phyloP scores from a whole-genome alignment of 805 yeast species.

The Candida tibetensis region DNA sequence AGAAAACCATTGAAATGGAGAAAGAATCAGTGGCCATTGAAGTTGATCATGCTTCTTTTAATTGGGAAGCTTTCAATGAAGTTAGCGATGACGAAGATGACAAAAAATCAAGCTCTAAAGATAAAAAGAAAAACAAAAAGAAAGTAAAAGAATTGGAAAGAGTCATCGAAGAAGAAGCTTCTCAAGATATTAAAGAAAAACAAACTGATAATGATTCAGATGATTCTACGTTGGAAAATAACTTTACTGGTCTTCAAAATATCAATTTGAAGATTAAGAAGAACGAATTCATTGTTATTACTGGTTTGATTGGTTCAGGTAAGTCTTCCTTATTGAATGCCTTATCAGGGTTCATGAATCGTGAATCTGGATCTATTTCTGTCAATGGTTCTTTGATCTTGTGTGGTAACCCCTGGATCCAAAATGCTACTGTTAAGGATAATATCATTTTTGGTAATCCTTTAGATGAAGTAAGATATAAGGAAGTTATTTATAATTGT shows the following conservation, averaged over 20 bases:
- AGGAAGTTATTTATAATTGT: conserved; percentile 59
- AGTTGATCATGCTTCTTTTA: conserved; percentile 54
- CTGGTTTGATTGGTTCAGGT: conserved; percentile 83
- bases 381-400: conserved; percentile 52
- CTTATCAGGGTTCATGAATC: conserved; percentile 67
- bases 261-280: conserved; percentile 52
- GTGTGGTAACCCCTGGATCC: conserved; percentile 79
- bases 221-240: conserved; percentile 2
- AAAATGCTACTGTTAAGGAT: conserved; percentile 72
- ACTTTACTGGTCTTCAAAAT: conserved; percentile 46
- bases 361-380: conserved; percentile 48
- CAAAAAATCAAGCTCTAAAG: background rate
- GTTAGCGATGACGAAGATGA: conserved; percentile 21
- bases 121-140: conserved; percentile 11
- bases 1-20: conserved; percentile 22
- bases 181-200: conserved; percentile 16
- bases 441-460: conserved; percentile 68
- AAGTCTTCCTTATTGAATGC: conserved; percentile 73
- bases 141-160: background rate
- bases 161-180: conserved; percentile 1
- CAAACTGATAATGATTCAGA: conserved; percentile 5
- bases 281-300: conserved; percentile 72
- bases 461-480: conserved; percentile 50
- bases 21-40: conserved; percentile 41
- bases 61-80: conserved; percentile 52